Evolutionary conservation across 208 protist genomes (phyloP), one percentile per base, ranked within the genome.

Genomic region (Acanthamoeba comandoni): DNA sequence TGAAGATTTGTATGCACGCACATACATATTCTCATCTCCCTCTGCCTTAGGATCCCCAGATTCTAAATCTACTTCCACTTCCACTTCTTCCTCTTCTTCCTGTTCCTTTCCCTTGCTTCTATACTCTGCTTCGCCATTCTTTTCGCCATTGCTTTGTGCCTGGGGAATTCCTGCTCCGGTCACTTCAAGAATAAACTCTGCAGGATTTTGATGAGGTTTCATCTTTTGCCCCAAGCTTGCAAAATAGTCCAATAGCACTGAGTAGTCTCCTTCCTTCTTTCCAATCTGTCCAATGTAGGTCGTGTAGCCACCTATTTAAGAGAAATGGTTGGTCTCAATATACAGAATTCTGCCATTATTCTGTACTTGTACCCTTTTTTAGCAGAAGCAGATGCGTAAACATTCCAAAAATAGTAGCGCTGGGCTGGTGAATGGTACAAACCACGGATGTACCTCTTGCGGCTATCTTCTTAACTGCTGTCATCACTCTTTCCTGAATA

Each of bases 301-400:
- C 39, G 70, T 79, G 39, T 79, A 79, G 4, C 70, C 70, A 13
- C 71, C 7, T n/a, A n/a, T n/a, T 39, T 13, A 8, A 4, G 7
- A 49, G 35, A 49, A 84, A 26, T 58, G 53, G 53, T 19, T 67
- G 15, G 52, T 49, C 24, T 43, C 26, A 26, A 7, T 19, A 62
- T 11, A 60, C 24, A 65, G 0, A 65, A 0, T 12, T 24, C 9
- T 0, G 35, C 17, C 19, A 7, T 43, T 43, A 1, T 43, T 43
- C 35, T 62, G 55, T 43, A 43, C 24, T 77, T 0, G 35, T 39
- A 75, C 82, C 82, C 48, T 90, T 90, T 53, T 73, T 90, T 2
- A 90, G 64, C 19, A 90, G 62, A 85, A 90, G 62, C 35, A 90
- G 82, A n/a, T 90, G 82, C 13, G 82, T 75, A 53, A 90, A 90